Conservation (phyloP, 2,329 filamentous ascomycete species). For the Epichloe coenophiala region DNA sequence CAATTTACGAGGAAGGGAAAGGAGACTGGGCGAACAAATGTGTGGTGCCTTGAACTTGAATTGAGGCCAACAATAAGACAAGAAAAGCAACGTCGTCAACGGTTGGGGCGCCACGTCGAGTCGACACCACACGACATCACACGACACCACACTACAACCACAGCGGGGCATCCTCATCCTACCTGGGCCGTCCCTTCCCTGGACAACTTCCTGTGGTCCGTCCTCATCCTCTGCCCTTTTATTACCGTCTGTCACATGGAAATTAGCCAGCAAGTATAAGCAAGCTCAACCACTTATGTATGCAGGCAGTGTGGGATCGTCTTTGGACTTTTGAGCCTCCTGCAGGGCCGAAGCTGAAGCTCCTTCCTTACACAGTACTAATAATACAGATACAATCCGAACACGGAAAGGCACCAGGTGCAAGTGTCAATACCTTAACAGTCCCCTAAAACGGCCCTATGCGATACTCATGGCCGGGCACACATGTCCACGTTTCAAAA, state of each 20-base stretch:
- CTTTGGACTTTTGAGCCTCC: too few species aligned
- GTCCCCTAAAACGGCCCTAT: too few species aligned
- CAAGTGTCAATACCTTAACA: not conserved
- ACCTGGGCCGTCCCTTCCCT: not conserved
- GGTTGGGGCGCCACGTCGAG: not conserved
- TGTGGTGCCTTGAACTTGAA: not conserved
- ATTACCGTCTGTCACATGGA: not conserved
- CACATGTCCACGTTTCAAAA: not conserved
- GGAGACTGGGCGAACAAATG: not conserved
- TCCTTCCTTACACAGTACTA: too few species aligned
- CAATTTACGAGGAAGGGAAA: not conserved
- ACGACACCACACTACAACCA: not conserved
- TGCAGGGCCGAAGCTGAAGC: too few species aligned
- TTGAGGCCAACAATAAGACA: not conserved
- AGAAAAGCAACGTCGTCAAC: not conserved
- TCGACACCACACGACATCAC: not conserved
- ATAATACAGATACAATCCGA: not conserved
- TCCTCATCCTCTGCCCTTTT: too few species aligned
- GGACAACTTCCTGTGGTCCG: not conserved
- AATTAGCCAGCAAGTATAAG: not conserved
- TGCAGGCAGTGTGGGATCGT: too few species aligned
- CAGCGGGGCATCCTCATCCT: not conserved
- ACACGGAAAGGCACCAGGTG: not conserved
- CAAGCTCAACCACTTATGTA: not conserved
- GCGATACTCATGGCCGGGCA: too few species aligned